phyloP scores from a whole-genome alignment of 768 basidiomycete genomes.

The Xerocomus brunneocitrinus region DNA sequence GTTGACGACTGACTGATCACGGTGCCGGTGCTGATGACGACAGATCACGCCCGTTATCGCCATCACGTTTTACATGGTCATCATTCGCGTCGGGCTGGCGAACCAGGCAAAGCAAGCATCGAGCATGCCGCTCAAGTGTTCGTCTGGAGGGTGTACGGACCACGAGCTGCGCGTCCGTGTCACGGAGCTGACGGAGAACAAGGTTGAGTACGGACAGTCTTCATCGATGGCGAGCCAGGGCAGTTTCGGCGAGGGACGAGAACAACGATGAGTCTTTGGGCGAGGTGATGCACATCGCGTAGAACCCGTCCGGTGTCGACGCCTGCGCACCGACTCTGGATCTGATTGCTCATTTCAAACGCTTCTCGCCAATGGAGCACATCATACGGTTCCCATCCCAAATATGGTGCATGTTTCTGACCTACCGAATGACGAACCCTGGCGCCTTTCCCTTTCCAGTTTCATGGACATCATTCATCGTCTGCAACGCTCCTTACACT shows the following conservation, averaged over 20 bases:
- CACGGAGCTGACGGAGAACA: neutral
- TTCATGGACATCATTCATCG: no score
- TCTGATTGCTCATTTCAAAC: neutral
- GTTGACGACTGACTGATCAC: neutral
- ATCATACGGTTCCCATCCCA: neutral
- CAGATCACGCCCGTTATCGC: slow-evolving; percentile 37
- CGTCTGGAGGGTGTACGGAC: neutral
- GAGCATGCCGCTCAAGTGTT: neutral
- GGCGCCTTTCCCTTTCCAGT: no score
- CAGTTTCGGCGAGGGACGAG: neutral
- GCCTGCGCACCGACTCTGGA: neutral
- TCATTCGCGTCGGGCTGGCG: slow-evolving; percentile 33
- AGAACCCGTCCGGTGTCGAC: neutral
- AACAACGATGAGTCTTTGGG: neutral
- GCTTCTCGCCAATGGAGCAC: neutral
- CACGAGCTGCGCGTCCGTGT: slow-evolving; percentile 3
- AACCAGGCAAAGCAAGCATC: neutral
- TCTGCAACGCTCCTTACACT: no score
- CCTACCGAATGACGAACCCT: neutral
- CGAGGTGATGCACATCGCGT: neutral
- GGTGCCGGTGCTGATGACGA: neutral
- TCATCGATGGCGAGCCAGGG: neutral
- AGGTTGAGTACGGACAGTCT: neutral
- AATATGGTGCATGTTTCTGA: neutral
- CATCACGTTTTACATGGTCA: slow-evolving; percentile 42